Evolutionary conservation across 441 rosid species (phyloP).

Genomic region (Isatis lusitanica): DNA sequence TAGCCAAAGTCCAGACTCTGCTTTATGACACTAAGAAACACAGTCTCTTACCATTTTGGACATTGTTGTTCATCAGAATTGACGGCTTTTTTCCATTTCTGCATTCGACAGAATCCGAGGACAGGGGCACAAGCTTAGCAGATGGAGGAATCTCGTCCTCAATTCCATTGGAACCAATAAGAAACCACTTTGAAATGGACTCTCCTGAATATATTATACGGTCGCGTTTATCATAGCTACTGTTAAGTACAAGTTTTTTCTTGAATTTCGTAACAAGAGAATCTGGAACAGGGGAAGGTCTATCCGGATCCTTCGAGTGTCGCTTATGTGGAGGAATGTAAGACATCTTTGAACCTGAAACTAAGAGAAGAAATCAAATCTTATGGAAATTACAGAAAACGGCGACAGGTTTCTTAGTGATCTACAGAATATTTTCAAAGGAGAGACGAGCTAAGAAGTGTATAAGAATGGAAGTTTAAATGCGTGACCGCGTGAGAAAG

Average conservation of each 20-base stretch:
- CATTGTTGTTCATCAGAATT: constrained; percentile 9
- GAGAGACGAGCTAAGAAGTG: neutral
- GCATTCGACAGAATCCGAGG: constrained; percentile 4
- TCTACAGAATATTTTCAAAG: neutral
- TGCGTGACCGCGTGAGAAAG: neutral
- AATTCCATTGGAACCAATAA: constrained; percentile 35
- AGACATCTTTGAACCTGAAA: constrained; percentile 42
- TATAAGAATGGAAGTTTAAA: neutral
- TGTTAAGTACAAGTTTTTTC: constrained; percentile 25
- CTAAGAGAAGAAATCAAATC: no score
- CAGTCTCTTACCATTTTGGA: constrained; percentile 35
- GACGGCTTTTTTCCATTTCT: constrained; percentile 1
- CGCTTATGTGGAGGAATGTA: constrained; percentile 67
- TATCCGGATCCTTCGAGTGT: constrained; percentile 35
- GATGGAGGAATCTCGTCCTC: constrained; percentile 38
- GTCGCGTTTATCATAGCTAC: neutral
- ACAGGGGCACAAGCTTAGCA: constrained; percentile 33
- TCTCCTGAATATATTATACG: constrained; percentile 42
- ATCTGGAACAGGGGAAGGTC: constrained; percentile 40
- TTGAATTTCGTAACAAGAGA: constrained; percentile 24
- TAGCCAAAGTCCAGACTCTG: constrained; percentile 9
- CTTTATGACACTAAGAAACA: constrained; percentile 26
- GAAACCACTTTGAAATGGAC: constrained; percentile 51
- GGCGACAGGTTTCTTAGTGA: neutral
- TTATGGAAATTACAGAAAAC: no score